phyloP scores from a whole-genome alignment of 257 asterid species.

The Gentiana dahurica region DNA sequence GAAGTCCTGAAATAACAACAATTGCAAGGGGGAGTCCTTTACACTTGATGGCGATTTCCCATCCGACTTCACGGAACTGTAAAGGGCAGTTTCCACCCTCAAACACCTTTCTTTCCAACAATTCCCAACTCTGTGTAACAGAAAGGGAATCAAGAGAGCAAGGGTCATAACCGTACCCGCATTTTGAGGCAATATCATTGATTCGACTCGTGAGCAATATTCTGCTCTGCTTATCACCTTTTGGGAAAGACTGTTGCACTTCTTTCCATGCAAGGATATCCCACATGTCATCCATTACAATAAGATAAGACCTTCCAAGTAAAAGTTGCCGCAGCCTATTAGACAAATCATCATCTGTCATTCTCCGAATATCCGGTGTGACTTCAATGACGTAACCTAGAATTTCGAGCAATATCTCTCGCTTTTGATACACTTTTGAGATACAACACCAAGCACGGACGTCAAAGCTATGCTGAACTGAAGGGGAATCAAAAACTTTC shows the following conservation, averaged over 20 bases:
- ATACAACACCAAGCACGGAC: neutral
- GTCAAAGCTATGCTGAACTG: neutral
- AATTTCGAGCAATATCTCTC: neutral
- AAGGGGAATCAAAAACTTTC: too few species aligned
- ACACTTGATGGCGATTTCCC: constrained; percentile 31
- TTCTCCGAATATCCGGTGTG: neutral
- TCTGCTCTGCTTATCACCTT: neutral
- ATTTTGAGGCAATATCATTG: neutral
- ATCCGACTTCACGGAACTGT: constrained; percentile 11
- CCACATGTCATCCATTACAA: constrained; percentile 6
- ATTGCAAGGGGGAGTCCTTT: constrained; percentile 44
- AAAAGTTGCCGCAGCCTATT: neutral
- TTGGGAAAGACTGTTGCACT: neutral
- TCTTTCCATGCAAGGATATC: neutral
- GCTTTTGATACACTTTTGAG: neutral
- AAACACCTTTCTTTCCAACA: neutral
- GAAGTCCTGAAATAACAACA: constrained; percentile 46
- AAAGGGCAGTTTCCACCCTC: too few species aligned
- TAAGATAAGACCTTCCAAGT: neutral
- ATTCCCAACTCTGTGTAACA: neutral
- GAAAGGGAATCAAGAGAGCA: neutral
- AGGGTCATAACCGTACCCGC: too few species aligned
- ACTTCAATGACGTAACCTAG: neutral
- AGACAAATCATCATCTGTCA: neutral
- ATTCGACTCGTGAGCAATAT: constrained; percentile 1